These are phyloP conservation scores for Solanum habrochaites DNA, from an alignment of 257 asterid species.

Conservation along the genomic window DNA sequence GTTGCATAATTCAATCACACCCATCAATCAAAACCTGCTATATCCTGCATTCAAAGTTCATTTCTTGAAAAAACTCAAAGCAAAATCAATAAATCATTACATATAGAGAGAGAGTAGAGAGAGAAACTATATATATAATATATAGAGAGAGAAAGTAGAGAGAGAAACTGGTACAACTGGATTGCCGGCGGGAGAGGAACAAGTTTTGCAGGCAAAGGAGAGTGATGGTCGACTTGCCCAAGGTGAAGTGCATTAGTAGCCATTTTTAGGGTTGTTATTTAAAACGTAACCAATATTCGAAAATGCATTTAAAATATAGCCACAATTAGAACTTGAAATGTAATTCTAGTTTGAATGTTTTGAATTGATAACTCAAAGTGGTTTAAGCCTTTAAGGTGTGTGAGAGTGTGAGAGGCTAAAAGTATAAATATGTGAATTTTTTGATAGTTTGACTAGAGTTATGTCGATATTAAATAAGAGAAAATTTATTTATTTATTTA, in stretches of 20 bases:
- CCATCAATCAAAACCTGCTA: slow-evolving; percentile 28
- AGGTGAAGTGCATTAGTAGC: not conserved
- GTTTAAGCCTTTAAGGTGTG: too few relatives aligned
- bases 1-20: slow-evolving; percentile 50
- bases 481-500: too few relatives aligned
- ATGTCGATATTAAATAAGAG: not conserved
- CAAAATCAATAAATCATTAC: not conserved
- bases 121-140: not conserved
- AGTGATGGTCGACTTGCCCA: not conserved
- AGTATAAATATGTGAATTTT: too few relatives aligned
- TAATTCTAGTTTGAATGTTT: too few relatives aligned
- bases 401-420: too few relatives aligned
- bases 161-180: not conserved
- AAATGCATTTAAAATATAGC: too few relatives aligned
- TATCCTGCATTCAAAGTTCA: not conserved
- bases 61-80: not conserved
- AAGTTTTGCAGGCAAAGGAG: not conserved
- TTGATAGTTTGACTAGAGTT: not conserved
- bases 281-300: not conserved
- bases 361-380: too few relatives aligned
- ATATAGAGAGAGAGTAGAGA: not conserved
- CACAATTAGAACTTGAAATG: too few relatives aligned
- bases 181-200: not conserved
- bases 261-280: not conserved
- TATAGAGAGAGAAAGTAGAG: not conserved